Evolutionary conservation across 1,139 yeast genomes (phyloP), one percentile per base, ranked within the genome.

Genomic region (Taphrina confusa): DNA sequence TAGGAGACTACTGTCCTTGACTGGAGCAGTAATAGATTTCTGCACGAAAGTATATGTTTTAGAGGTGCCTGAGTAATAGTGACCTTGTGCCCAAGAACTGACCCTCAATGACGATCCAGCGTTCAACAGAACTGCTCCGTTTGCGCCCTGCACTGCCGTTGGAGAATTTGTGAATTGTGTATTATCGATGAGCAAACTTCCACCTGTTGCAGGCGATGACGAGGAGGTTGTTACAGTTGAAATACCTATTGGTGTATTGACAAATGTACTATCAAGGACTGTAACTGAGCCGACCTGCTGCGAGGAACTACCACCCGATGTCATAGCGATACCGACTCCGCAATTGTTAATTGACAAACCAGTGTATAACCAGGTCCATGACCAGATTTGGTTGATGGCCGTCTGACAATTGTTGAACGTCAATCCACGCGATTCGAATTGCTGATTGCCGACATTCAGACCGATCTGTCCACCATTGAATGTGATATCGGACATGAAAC

Each of bases 371-470:
- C 61, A 61, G 11, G 46, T 49, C 64, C 55, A 61, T 44, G 22
- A 39, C 62, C 57, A 60, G 37, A 34, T 20, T 30, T 45, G 39
- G 39, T 25, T 22, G 44, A 61, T 60, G 18, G 58, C 62, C 9
- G 62, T 60, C 5, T 44, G 12, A 33, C 54, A 40, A 39, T 60
- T 59, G 31, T 40, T 55, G 47, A 61, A 60, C 4, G 46, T 60
- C 28, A 55, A 5, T 16, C 46, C 54, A 28, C 61, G 62, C 23
- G 61, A 34, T 16, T 39, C 50, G 42, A 60, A 61, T 45, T 61
- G 64, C 61, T 61, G 64, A 34, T 61, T 61, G 18, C 61, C 61
- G 44, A 61, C 61, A 31, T 56, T 44, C 39, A 61, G 34, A 42
- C 62, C 62, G 40, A 49, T 37, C 11, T 45, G 28, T 11, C 64